Conservation (phyloP, 805 yeast genomes). For the Suhomyces prunicola region DNA sequence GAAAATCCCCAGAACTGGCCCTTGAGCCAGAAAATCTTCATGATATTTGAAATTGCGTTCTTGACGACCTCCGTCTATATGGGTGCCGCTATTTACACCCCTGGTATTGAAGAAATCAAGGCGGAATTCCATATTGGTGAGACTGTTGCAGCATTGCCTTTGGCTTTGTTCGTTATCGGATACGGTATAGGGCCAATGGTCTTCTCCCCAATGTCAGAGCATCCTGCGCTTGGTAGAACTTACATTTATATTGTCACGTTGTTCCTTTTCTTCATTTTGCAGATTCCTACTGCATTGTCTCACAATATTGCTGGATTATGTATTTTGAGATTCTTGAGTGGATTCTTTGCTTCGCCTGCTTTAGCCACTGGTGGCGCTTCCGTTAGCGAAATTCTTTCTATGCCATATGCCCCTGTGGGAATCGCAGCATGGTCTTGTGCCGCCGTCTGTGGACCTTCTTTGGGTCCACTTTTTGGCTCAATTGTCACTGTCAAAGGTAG, state of each 20-base stretch:
- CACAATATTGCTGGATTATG: slow-evolving; percentile 49
- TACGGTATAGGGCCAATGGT: slow-evolving; percentile 61
- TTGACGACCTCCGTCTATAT: slow-evolving; percentile 51
- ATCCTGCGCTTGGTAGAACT: slow-evolving; percentile 52
- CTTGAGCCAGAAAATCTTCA: slow-evolving; percentile 31
- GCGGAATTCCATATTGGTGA: slow-evolving; percentile 44
- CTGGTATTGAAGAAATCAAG: slow-evolving; percentile 45
- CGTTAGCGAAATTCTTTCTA: slow-evolving; percentile 45
- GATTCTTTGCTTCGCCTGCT: slow-evolving; percentile 55
- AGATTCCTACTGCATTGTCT: slow-evolving; percentile 54
- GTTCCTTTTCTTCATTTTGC: slow-evolving; percentile 47
- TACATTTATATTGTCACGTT: slow-evolving; percentile 46
- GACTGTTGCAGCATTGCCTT: slow-evolving; percentile 47
- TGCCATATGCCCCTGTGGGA: slow-evolving; percentile 44
- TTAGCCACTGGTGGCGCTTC: slow-evolving; percentile 60
- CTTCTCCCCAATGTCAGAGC: slow-evolving; percentile 58
- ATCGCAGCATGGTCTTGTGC: slow-evolving; percentile 53
- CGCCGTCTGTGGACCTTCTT: slow-evolving; percentile 52
- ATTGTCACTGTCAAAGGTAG: slow-evolving; percentile 42
- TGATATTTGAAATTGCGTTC: slow-evolving; percentile 39
- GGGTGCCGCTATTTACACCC: slow-evolving; percentile 56
- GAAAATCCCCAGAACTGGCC: slow-evolving; percentile 62
- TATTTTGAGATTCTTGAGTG: slow-evolving; percentile 50
- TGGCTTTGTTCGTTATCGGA: slow-evolving; percentile 55
- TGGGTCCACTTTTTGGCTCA: slow-evolving; percentile 59